Evolutionary conservation across 345 rosid genomes (phyloP), one percentile per base, ranked within the genome.

Genomic region (Melastoma malabathricum): DNA sequence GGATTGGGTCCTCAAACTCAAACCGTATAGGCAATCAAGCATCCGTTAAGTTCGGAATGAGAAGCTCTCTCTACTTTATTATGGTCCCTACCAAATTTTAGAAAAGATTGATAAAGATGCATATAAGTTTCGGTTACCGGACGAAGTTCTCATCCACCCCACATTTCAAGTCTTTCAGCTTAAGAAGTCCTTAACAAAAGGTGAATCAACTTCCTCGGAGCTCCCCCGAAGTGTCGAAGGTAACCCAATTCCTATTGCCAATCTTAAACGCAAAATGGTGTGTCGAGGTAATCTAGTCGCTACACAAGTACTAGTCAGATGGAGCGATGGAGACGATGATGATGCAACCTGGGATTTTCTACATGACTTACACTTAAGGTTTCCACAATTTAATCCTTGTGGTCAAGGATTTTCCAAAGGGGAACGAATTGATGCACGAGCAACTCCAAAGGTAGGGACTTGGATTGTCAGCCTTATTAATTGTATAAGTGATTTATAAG

Each of bases 41-140:
- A 5, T 15, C 1, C 7, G 16, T 4, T 3, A n/a, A 2, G 2
- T 1, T n/a, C 0, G 1, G 27, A 39, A 1, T n/a, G n/a, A n/a
- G n/a, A n/a, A n/a, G n/a, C n/a, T n/a, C n/a, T 1, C 23, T 18
- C 47, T 47, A 5, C 15, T 13, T 7, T 43, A 54, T 7, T 54
- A 16, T 41, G 57, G 29, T 5, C 57, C 29, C 13, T 2, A 41
- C 25, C 22, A 41, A 41, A n/a, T 41, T 4, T 6, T 41, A 9
- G 6, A 38, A 15, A 38, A 41, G 3, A 15, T 53, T 9, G 47
- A 29, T 5, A 17, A 5, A 13, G 47, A 34, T 15, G 57, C 57
- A 7, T 38, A 53, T 16, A 6, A 25, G 3, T 10, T 53, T 14
- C 15, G 16, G 2, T 16, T 53, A 17, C 57, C 2, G 1, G 15